Percentiles rank a stretch among this genome's conserved stretches.
phyloP scores from a whole-genome alignment of 192 early-diverging fungal species.

The Funneliformis mosseae region DNA sequence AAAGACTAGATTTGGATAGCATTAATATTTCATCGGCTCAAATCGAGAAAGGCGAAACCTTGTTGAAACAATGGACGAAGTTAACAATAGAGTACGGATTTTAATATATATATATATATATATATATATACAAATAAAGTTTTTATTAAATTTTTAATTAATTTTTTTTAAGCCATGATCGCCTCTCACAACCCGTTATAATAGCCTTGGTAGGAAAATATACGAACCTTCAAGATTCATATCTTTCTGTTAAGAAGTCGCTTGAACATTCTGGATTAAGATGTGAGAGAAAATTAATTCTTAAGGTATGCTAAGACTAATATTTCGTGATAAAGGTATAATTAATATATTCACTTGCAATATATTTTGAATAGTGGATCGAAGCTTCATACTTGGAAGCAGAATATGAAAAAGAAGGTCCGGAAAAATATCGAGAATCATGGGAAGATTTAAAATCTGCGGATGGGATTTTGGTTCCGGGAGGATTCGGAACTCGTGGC shows the following conservation, averaged over 20 bases:
- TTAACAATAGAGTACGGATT: constrained; percentile 59
- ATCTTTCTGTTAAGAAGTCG: constrained; percentile 95
- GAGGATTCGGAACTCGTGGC: constrained; percentile 96
- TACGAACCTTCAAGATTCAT: constrained; percentile 94
- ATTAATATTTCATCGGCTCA: constrained; percentile 58
- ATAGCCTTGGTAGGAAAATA: constrained; percentile 98
- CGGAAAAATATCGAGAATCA: constrained; percentile 93
- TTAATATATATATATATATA: too few relatives aligned
- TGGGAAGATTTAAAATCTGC: constrained; percentile 90
- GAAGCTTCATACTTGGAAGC: constrained; percentile 92
- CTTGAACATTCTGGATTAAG: constrained; percentile 92
- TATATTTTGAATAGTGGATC: constrained; percentile 70
- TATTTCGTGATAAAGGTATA: neutral
- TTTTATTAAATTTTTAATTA: neutral
- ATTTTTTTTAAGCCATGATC: constrained; percentile 60
- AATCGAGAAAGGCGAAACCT: constrained; percentile 54
- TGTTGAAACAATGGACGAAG: constrained; percentile 88
- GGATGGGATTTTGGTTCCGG: constrained; percentile 94
- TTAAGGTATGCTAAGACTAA: constrained; percentile 43
- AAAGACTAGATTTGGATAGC: constrained; percentile 74
- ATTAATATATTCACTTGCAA: neutral
- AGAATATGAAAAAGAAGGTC: constrained; percentile 69
- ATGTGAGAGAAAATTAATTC: constrained; percentile 79
- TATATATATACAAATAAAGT: too few relatives aligned
- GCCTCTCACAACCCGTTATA: constrained; percentile 77